Evolutionary conservation across 257 asterid species (phyloP).

Genomic region (Cynanchum wilfordii): DNA sequence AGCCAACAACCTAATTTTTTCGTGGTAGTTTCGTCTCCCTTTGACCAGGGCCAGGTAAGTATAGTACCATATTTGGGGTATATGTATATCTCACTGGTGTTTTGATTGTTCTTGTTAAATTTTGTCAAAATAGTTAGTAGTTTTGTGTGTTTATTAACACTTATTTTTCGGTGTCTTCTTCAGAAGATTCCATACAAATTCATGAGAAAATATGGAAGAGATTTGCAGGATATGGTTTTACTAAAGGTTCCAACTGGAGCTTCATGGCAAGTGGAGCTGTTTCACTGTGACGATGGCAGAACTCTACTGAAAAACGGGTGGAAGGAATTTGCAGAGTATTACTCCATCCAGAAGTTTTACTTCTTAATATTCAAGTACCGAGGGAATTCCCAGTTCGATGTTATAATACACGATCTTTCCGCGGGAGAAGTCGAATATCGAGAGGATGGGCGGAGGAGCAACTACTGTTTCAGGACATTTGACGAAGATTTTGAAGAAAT

Average conservation of each 20-base stretch:
- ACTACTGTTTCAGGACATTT: too few species aligned
- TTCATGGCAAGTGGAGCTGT: slow-evolving; percentile 23
- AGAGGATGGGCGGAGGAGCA: not conserved
- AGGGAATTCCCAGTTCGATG: slow-evolving; percentile 26
- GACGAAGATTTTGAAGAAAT: not conserved
- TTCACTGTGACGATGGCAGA: slow-evolving; percentile 16
- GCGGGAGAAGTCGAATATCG: not conserved
- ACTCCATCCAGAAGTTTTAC: slow-evolving; percentile 23
- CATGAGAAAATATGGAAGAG: slow-evolving; percentile 16
- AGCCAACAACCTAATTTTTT: not conserved
- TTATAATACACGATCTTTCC: slow-evolving; percentile 23
- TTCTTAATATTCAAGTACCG: slow-evolving; percentile 20
- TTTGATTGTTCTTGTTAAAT: not conserved
- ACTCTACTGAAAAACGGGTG: slow-evolving; percentile 29
- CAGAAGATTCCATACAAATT: slow-evolving; percentile 36
- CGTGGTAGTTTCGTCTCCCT: not conserved
- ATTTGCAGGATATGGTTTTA: slow-evolving; percentile 17
- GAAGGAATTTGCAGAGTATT: slow-evolving; percentile 26
- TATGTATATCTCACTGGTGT: not conserved
- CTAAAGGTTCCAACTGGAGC: slow-evolving; percentile 31
- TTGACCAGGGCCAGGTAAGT: slow-evolving; percentile 1
- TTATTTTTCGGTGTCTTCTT: not conserved
- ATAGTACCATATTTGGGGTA: too few species aligned
- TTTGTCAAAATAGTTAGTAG: too few species aligned
- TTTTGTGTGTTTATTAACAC: too few species aligned